phyloP scores from a whole-genome alignment of 2,329 filamentous ascomycete species.

The Amesomyces nigricolor region DNA sequence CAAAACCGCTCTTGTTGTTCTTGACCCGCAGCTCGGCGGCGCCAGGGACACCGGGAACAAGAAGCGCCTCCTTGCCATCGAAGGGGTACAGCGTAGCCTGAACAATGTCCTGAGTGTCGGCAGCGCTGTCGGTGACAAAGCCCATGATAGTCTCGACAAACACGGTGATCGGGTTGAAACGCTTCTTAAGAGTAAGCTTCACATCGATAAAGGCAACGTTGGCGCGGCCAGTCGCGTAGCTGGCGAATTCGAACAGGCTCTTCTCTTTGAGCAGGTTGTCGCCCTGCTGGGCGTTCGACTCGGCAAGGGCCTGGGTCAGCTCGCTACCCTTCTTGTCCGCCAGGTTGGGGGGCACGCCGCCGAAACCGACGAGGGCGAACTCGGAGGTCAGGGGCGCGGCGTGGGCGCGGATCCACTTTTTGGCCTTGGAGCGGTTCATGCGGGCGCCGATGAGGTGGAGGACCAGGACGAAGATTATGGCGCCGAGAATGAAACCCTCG shows the following conservation, averaged over 20 bases:
- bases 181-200: conserved; percentile 73
- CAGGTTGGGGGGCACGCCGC: conserved; percentile 48
- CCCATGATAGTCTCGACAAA: conserved; percentile 60
- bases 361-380: conserved; percentile 82
- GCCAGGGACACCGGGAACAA: conserved; percentile 62
- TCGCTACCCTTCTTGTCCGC: conserved; percentile 45
- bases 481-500: conserved; percentile 74
- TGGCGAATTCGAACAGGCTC: conserved; percentile 76
- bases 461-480: conserved; percentile 67
- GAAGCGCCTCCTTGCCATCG: conserved; percentile 80
- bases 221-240: conserved; percentile 85
- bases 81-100: conserved; percentile 82
- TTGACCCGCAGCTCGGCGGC: conserved; percentile 51
- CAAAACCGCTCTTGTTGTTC: conserved; percentile 64
- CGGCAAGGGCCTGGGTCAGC: conserved; percentile 54
- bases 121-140: conserved; percentile 75
- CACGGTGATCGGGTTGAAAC: conserved; percentile 70
- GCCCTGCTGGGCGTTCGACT: conserved; percentile 35
- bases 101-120: conserved; percentile 62
- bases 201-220: conserved; percentile 90
- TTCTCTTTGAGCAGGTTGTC: conserved; percentile 74
- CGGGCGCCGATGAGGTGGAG: conserved; percentile 77
- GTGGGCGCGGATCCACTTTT: conserved; percentile 73
- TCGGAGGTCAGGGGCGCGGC: conserved; percentile 67
- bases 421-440: conserved; percentile 74